Percentiles rank a stretch among this genome's conserved stretches.
Evolutionary conservation across 306 rosid species (phyloP).

Genomic region (Argentina anserina): DNA sequence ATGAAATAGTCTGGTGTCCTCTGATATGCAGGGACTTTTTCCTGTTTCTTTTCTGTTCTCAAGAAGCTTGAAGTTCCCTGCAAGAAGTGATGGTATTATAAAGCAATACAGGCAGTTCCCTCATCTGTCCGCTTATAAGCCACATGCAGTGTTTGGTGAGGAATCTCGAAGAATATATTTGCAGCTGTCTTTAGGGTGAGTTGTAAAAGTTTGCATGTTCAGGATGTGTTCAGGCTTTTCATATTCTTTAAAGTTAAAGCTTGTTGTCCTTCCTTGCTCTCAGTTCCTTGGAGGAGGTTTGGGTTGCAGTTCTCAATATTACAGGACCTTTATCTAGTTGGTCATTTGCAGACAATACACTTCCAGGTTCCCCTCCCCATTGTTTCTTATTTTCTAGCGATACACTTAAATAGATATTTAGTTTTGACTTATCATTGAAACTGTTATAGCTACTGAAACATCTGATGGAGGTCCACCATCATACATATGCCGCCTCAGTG

Average conservation of each 20-base stretch:
- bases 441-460: conserved; percentile 56
- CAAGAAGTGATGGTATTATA: conserved; percentile 41
- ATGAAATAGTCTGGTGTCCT: conserved; percentile 24
- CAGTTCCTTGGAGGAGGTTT: conserved; percentile 84
- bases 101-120: conserved; percentile 62
- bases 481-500: conserved; percentile 73
- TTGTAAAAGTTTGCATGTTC: conserved; percentile 16
- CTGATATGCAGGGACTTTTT: conserved; percentile 60
- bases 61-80: conserved; percentile 78
- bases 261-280: conserved; percentile 23
- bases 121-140: conserved; percentile 39
- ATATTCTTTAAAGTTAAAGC: conserved; percentile 8
- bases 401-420: conserved; percentile 1
- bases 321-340: conserved; percentile 97
- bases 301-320: conserved; percentile 89
- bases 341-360: conserved; percentile 83
- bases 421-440: conserved; percentile 23
- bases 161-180: conserved; percentile 65
- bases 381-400: background rate
- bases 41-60: conserved; percentile 81
- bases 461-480: conserved; percentile 68
- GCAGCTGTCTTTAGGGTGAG: conserved; percentile 92
- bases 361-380: conserved; percentile 52
- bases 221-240: background rate
- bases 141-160: conserved; percentile 33